Evolutionary conservation across 2,329 filamentous ascomycete species (phyloP).

Genomic region (Cladosporium phlei): DNA sequence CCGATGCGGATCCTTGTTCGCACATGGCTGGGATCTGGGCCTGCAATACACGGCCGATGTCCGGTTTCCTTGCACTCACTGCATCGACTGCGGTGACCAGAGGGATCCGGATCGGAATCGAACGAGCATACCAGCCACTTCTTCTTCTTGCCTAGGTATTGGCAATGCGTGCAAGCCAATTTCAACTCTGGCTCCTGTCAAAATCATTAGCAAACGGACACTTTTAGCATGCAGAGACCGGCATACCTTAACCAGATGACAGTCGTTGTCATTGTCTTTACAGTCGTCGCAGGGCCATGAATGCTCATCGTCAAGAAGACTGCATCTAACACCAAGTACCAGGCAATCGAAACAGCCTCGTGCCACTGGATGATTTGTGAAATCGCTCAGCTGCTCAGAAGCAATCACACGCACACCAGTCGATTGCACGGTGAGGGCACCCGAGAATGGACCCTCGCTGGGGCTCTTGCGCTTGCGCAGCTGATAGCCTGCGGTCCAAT

Average conservation of each 20-base stretch:
- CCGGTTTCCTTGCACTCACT: slow-evolving; percentile 29
- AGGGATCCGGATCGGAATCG: slow-evolving; percentile 14
- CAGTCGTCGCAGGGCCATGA: slow-evolving; percentile 37
- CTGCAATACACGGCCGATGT: slow-evolving; percentile 34
- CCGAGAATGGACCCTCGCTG: neutral
- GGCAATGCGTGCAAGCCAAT: slow-evolving; percentile 32
- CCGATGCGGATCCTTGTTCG: slow-evolving; percentile 20
- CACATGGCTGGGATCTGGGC: slow-evolving; percentile 27
- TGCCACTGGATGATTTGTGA: slow-evolving; percentile 24
- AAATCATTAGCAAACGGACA: neutral
- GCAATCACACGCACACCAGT: neutral
- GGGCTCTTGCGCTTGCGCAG: slow-evolving; percentile 9
- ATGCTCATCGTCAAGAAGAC: slow-evolving; percentile 31
- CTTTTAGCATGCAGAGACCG: neutral
- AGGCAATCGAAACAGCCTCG: slow-evolving; percentile 32
- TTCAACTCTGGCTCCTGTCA: slow-evolving; percentile 27
- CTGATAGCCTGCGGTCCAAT: slow-evolving; percentile 12
- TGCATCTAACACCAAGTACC: slow-evolving; percentile 28
- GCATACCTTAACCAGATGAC: slow-evolving; percentile 31
- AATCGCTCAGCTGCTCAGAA: slow-evolving; percentile 12
- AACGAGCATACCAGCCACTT: slow-evolving; percentile 33
- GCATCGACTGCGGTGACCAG: slow-evolving; percentile 20
- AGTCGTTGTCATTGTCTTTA: slow-evolving; percentile 28
- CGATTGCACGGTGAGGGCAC: neutral
- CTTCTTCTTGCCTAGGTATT: slow-evolving; percentile 15